phyloP scores from a whole-genome alignment of 2,329 filamentous ascomycete genomes.

The Pseudomassariella vexata region DNA sequence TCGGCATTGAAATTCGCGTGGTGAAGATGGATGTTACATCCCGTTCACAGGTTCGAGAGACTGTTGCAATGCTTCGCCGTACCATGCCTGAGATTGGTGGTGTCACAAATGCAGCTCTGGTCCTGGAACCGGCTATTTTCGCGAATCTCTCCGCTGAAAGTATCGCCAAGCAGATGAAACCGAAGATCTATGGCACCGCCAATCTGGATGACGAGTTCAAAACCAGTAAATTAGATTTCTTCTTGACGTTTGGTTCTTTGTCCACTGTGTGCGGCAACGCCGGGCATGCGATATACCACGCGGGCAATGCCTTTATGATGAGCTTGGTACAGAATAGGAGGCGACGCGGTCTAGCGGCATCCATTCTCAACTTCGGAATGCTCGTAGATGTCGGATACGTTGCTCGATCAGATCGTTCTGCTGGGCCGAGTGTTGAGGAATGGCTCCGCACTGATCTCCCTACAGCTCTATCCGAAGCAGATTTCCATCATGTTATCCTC shows the following conservation, averaged over 20 bases:
- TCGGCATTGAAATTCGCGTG: slow-evolving; percentile 5
- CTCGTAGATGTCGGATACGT: slow-evolving; percentile 18
- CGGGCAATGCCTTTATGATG: slow-evolving; percentile 32
- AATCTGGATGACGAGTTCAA: slow-evolving; percentile 25
- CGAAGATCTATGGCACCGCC: slow-evolving; percentile 31
- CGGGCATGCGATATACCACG: slow-evolving; percentile 31
- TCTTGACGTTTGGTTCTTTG: slow-evolving; percentile 34
- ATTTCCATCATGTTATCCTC: slow-evolving; percentile 13
- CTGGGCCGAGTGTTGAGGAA: slow-evolving; percentile 2
- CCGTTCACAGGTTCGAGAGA: slow-evolving; percentile 5
- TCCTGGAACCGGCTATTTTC: slow-evolving; percentile 27
- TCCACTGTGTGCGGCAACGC: slow-evolving; percentile 26
- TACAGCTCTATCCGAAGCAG: slow-evolving; percentile 9
- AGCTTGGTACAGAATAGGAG: slow-evolving; percentile 20
- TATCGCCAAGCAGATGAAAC: slow-evolving; percentile 20
- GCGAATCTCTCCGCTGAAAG: slow-evolving; percentile 22
- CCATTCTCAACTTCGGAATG: slow-evolving; percentile 19
- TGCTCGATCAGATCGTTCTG: too few relatives aligned
- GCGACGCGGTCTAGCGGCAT: slow-evolving; percentile 16
- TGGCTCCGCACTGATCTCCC: too few relatives aligned
- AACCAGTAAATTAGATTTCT: slow-evolving; percentile 27
- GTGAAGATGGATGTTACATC: neutral
- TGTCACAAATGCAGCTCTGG: slow-evolving; percentile 31
- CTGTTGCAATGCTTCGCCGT: slow-evolving; percentile 1
- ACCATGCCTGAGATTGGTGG: slow-evolving; percentile 29